These are phyloP conservation scores for Peniophora sp. DNA, from an alignment of 1,284 basidiomycete species.

Conservation along the genomic window DNA sequence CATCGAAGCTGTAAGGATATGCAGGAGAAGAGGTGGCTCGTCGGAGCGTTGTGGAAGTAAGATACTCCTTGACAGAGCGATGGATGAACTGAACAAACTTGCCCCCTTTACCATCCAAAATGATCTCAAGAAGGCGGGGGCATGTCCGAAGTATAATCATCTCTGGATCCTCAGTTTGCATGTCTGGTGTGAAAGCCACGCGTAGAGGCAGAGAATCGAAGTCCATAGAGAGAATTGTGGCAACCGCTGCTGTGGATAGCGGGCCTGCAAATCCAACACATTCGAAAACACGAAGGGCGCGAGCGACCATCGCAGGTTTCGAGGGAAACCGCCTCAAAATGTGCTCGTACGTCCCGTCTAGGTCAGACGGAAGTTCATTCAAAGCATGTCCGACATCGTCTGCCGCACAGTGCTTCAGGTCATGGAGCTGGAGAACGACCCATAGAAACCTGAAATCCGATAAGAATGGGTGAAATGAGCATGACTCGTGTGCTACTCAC, in stretches of 20 bases:
- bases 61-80: neutral
- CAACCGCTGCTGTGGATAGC: neutral
- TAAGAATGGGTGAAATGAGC: neutral
- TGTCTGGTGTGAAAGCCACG: no score
- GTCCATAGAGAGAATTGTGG: neutral
- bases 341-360: neutral
- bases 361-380: neutral
- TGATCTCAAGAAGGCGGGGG: neutral
- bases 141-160: neutral
- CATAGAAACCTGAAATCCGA: neutral
- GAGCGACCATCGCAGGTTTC: neutral
- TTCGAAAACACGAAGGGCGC: neutral
- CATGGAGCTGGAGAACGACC: neutral
- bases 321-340: neutral
- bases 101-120: no score
- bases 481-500: neutral
- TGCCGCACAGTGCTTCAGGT: neutral
- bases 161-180: neutral
- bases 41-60: neutral
- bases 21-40: neutral
- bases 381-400: neutral
- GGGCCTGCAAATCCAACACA: neutral
- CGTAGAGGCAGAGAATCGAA: neutral
- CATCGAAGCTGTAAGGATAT: neutral
- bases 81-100: neutral